Base-by-base conservation (phyloP, 2,329 filamentous ascomycete species). In the Ramichloridium luteum region DNA sequence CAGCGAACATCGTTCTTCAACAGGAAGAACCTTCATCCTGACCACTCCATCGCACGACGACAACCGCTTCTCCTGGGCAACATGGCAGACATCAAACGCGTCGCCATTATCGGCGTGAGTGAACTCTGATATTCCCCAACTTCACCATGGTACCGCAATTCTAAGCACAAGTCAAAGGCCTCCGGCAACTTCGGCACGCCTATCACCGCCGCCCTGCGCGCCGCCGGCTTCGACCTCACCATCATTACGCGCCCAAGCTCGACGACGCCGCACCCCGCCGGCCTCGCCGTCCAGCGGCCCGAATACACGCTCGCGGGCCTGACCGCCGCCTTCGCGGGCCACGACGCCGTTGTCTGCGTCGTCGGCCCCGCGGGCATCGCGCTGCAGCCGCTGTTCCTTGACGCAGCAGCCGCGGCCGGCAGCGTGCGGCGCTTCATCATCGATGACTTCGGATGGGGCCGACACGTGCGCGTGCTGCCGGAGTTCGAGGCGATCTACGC, bases 201-300 rank as follows among this genome's bases (percentile, higher is more conserved):
- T n/a, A 42, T 44, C 10, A 38, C 36, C 3, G 15, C 26, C 4
- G 38, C 40, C 16, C 38, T 47, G 3, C 11, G 22, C 9, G 9
- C 14, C 8, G 32, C 41, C 16, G 18, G 16, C n/a, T 68, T 74
- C 53, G 56, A 61, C 34, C 53, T 73, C 28, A 68, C 66, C 5
- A 57, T 68, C 22, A 59, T 75, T 28, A 64, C 62, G 4, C 68
- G 72, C 13, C 18, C 37, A 6, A 41, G 53, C 25, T 66, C 62
- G 3, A 49, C 31, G 6, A 53, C 54, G 15, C 51, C 48, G n/a
- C 58, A 59, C 26, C 36, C 37, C 2, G 6, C 22, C 1, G 13
- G 5, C 11, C 28, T 40, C 8, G 18, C 17, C 49, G 53, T 1
- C 45, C 48, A 2, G 48, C 51, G 16, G 53, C 58, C 62, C 20